These are phyloP conservation scores for Chlamydomonas applanata DNA, from an alignment of 139 green algal genomes.

Conservation along the genomic window DNA sequence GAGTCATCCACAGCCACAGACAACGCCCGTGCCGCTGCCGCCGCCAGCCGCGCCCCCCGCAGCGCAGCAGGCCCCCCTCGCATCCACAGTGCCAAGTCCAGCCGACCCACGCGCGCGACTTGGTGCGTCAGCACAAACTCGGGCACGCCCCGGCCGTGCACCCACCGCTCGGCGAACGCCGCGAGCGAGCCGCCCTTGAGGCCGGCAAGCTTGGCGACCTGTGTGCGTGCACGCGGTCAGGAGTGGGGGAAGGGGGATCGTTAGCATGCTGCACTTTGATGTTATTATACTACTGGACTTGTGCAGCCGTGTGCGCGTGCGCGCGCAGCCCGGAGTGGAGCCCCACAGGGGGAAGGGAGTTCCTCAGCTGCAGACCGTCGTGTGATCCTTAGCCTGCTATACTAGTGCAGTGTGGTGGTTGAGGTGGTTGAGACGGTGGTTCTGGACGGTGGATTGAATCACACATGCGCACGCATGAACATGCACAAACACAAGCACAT, in stretches of 20 bases:
- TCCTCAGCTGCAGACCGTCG: too few relatives aligned
- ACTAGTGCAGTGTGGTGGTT: too few relatives aligned
- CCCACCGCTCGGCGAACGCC: conserved; percentile 42
- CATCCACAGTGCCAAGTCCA: conserved; percentile 1
- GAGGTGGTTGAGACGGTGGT: too few relatives aligned
- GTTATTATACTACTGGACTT: background rate
- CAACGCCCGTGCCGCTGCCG: background rate
- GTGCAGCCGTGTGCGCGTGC: background rate
- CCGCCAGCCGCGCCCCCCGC: background rate
- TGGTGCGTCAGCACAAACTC: conserved; percentile 1
- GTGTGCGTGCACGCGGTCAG: too few relatives aligned
- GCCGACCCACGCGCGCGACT: background rate
- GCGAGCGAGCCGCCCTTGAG: conserved; percentile 23
- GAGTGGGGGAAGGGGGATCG: too few relatives aligned
- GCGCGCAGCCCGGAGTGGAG: too few relatives aligned
- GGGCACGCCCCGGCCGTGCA: conserved; percentile 35
- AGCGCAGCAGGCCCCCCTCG: background rate
- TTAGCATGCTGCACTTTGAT: background rate
- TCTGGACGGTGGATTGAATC: too few relatives aligned
- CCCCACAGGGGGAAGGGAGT: too few relatives aligned
- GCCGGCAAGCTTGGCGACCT: background rate
- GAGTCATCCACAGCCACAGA: too few relatives aligned
- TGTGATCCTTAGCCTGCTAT: too few relatives aligned
- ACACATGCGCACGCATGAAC: too few relatives aligned
- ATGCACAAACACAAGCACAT: too few relatives aligned